Conservation (phyloP, 2,329 filamentous ascomycete species). For the Aspergillus niger region DNA sequence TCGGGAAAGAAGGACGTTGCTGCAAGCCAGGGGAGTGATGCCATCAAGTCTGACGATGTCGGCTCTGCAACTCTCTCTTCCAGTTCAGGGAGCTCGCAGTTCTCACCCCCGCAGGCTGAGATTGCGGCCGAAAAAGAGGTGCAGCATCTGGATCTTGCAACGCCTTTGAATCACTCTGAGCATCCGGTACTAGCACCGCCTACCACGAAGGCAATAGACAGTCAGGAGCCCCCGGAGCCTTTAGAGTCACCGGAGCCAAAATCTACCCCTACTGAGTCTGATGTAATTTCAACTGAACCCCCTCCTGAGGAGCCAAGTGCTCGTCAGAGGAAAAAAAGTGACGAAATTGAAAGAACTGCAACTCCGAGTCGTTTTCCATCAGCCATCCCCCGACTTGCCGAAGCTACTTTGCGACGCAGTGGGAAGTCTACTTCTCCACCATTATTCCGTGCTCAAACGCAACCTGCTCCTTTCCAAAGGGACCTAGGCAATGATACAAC, state of each 20-base stretch:
- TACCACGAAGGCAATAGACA: conserved; percentile 11
- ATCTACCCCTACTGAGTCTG: conserved; percentile 9
- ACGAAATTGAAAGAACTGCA: conserved; percentile 14
- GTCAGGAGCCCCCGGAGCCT: too few species aligned
- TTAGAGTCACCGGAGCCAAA: conserved; percentile 6
- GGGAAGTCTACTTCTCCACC: conserved; percentile 48
- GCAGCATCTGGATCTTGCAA: conserved; percentile 63
- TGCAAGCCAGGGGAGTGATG: conserved; percentile 13
- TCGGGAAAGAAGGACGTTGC: conserved; percentile 41
- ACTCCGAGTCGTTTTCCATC: conserved; percentile 36
- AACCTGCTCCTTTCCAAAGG: conserved; percentile 46
- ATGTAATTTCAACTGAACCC: conserved; percentile 13
- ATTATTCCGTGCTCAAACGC: conserved; percentile 54
- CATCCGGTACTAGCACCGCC: conserved; percentile 16
- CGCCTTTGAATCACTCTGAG: conserved; percentile 38
- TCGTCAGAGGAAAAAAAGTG: conserved; percentile 17
- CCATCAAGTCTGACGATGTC: conserved; percentile 21
- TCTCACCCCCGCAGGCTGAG: conserved; percentile 26
- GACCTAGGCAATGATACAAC: conserved; percentile 28
- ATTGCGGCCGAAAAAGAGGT: conserved; percentile 54
- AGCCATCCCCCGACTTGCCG: conserved; percentile 43
- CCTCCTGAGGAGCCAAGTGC: conserved; percentile 16
- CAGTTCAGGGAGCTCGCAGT: conserved; percentile 21
- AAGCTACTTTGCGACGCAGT: conserved; percentile 39
- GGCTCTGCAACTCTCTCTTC: conserved; percentile 25